Conservation (phyloP, 441 rosid genomes). For the Corymbia calophylla region DNA sequence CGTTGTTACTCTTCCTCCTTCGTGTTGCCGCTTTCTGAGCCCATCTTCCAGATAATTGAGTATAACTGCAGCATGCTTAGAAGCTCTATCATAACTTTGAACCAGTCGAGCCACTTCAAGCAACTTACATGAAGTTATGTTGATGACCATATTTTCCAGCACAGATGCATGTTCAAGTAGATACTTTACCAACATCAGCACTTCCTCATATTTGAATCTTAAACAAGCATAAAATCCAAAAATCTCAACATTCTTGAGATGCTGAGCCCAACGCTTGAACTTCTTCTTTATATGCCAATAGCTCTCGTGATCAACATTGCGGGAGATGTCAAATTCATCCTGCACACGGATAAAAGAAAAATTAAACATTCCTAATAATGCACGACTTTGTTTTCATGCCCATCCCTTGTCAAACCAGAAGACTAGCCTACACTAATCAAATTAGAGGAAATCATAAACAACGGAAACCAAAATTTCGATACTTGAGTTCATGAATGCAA, state of each 20-base stretch:
- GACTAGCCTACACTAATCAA: background rate
- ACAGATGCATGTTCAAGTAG: background rate
- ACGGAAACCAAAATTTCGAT: fast-evolving
- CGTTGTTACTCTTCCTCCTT: background rate
- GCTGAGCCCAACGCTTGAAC: background rate
- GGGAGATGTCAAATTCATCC: background rate
- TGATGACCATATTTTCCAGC: background rate
- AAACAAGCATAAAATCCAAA: background rate
- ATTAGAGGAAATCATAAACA: background rate
- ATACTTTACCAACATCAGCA: background rate
- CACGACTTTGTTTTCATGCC: background rate
- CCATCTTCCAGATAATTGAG: background rate
- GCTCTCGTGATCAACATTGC: background rate
- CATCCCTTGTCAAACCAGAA: background rate
- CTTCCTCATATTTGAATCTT: background rate
- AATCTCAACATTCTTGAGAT: background rate
- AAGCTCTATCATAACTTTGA: background rate
- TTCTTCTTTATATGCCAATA: background rate
- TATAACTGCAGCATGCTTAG: background rate
- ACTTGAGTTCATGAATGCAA: fast-evolving
- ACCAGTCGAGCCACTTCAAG: background rate
- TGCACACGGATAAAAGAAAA: background rate
- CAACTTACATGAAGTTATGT: background rate
- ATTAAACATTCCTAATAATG: background rate
- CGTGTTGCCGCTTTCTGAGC: background rate